These are phyloP conservation scores for Pulveroboletus frians DNA, from an alignment of 768 basidiomycete species.

Conservation along the genomic window DNA sequence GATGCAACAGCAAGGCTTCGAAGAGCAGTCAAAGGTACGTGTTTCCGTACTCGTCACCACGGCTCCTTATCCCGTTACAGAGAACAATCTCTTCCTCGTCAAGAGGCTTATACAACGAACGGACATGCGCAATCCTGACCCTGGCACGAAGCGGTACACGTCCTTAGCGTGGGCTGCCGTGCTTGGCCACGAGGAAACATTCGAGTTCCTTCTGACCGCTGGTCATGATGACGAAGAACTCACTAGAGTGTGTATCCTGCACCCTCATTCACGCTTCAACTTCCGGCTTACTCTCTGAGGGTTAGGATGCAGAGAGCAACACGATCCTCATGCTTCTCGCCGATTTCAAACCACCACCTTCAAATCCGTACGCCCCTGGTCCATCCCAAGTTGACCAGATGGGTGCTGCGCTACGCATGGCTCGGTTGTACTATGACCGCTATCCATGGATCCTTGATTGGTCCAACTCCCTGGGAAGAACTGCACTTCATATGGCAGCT, in stretches of 20 bases:
- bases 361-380: slow-evolving; percentile 42
- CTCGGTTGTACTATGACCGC: slow-evolving; percentile 77
- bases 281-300: slow-evolving; percentile 15
- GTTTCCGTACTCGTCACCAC: neutral
- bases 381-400: slow-evolving; percentile 56
- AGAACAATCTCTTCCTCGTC: slow-evolving; percentile 92
- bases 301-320: slow-evolving; percentile 85
- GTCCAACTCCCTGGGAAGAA: slow-evolving; percentile 87
- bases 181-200: slow-evolving; percentile 86
- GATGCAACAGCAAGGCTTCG: slow-evolving; percentile 70
- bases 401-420: slow-evolving; percentile 79
- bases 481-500: slow-evolving; percentile 83
- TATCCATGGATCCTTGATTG: slow-evolving; percentile 87
- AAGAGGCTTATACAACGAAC: slow-evolving; percentile 80
- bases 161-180: slow-evolving; percentile 90
- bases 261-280: slow-evolving; percentile 2
- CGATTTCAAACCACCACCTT: slow-evolving; percentile 56
- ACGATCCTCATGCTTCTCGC: slow-evolving; percentile 93
- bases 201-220: slow-evolving; percentile 78
- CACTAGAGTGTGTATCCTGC: slow-evolving; percentile 60
- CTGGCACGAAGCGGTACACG: slow-evolving; percentile 68
- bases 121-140: slow-evolving; percentile 90
- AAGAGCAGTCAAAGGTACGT: slow-evolving; percentile 71
- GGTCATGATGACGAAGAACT: slow-evolving; percentile 94
- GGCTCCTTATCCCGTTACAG: slow-evolving; percentile 38